Evolutionary conservation across 2,329 filamentous ascomycete species (phyloP).

Genomic region (Aureobasidium sp.): DNA sequence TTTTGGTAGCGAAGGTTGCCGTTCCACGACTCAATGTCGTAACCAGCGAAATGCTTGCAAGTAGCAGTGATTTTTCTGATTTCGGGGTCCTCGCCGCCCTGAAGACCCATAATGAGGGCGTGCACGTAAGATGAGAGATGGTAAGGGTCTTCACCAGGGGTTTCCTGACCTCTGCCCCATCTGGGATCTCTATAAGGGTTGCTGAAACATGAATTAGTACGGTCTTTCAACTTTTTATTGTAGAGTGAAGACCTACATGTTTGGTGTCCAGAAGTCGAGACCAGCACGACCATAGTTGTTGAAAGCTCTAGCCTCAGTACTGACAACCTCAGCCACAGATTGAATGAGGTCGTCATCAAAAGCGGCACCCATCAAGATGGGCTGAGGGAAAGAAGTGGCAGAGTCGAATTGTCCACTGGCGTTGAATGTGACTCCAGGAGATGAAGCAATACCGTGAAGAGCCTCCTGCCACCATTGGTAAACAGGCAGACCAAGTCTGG

Average conservation of each 20-base stretch:
- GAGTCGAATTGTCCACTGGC: constrained; percentile 46
- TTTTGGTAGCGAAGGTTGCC: constrained; percentile 39
- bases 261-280: constrained; percentile 50
- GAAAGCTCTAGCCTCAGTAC: constrained; percentile 57
- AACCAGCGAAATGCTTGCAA: constrained; percentile 38
- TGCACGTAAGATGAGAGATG: constrained; percentile 29
- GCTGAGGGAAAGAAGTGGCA: constrained; percentile 58
- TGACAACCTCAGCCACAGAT: constrained; percentile 47
- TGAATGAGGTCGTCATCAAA: constrained; percentile 56
- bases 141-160: constrained; percentile 22
- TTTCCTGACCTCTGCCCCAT: constrained; percentile 25
- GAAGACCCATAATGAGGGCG: constrained; percentile 27
- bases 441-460: constrained; percentile 45
- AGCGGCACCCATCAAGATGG: constrained; percentile 53
- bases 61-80: constrained; percentile 37
- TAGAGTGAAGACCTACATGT: constrained; percentile 28
- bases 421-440: constrained; percentile 49
- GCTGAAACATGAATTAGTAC: constrained; percentile 41
- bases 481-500: constrained; percentile 47
- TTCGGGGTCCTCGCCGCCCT: constrained; percentile 25
- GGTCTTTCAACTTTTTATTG: background rate
- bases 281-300: constrained; percentile 51
- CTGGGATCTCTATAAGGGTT: constrained; percentile 52
- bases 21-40: constrained; percentile 27
- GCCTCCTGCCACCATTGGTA: constrained; percentile 57